A percentile compares a stretch with the other conserved stretches of the same genome.
phyloP scores from a whole-genome alignment of 2,329 filamentous ascomycete genomes.

The Tolypocladium ophioglossoides region DNA sequence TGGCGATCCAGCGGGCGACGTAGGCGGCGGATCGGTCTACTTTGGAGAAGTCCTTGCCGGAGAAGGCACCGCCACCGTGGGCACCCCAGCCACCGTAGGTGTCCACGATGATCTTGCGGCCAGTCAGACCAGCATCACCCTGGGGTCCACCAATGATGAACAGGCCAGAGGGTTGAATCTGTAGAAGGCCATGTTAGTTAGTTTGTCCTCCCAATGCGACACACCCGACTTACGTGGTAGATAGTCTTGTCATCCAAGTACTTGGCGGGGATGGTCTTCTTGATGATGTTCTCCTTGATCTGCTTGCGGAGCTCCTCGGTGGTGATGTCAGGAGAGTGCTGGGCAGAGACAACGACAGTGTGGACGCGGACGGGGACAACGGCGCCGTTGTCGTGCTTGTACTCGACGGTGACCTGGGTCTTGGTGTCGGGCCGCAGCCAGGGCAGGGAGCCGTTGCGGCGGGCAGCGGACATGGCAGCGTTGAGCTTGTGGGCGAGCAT shows the following conservation, averaged over 20 bases:
- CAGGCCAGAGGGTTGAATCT: constrained; percentile 91
- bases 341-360: constrained; percentile 93
- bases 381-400: constrained; percentile 90
- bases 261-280: constrained; percentile 84
- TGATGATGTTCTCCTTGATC: constrained; percentile 95
- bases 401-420: constrained; percentile 98
- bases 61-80: constrained; percentile 99
- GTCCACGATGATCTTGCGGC: constrained; percentile 99
- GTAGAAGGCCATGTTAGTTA: constrained; percentile 5
- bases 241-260: constrained; percentile 88
- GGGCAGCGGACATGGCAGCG: constrained; percentile 82
- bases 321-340: constrained; percentile 80
- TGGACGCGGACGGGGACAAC: constrained; percentile 88
- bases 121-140: constrained; percentile 96
- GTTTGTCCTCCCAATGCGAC: neutral
- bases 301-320: constrained; percentile 90
- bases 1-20: constrained; percentile 96
- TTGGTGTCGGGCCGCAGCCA: constrained; percentile 99
- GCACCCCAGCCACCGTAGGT: constrained; percentile 99
- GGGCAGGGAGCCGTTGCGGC: constrained; percentile 74
- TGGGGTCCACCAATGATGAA: constrained; percentile 99
- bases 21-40: constrained; percentile 98
- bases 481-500: constrained; percentile 96
- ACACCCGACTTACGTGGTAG: constrained; percentile 63
- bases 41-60: constrained; percentile 99